Evolutionary conservation across 2,329 filamentous ascomycete genomes (phyloP), one percentile per base, ranked within the genome.

Genomic region (Sporothrix curviconia): DNA sequence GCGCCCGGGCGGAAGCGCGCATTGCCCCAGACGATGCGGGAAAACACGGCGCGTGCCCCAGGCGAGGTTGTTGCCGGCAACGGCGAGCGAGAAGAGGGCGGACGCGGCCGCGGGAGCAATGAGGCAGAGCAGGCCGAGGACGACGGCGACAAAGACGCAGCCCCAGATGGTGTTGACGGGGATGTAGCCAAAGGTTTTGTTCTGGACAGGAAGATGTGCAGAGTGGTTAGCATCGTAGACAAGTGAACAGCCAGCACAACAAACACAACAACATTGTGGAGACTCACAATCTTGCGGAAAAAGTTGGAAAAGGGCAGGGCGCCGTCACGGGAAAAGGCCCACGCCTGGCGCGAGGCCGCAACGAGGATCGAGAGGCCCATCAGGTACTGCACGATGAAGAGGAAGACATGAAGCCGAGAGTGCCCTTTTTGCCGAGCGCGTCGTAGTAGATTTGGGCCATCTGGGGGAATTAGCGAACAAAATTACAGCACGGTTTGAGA

Each of bases 321-420:
- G 2, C 80, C 81, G 63, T 85, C 82, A 24, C 82, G 76, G 8
- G 79, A 80, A 65, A 85, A 85, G 0, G 82, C 82, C 82, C 82
- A 86, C 30, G 74, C 76, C 68, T 85, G 82, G 6, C 83, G 76
- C 6, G 79, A 82, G 4, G 78, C 79, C 1, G 82, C 82, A 3
- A 84, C 77, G 3, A 81, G 69, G 55, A 83, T 77, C 30, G 76
- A 80, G 1, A 84, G 68, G 1, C 81, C 81, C 76, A 85, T 84
- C 22, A 84, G 71, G 66, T 82, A 85, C 64, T 85, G 82, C 3
- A 83, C 80, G 50, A 83, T 76, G 64, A 83, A 81, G 19, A 84
- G 68, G 0, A 84, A 71, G 74, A 72, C 77, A 84, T 84, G 56
- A 85, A 73, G 0, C 75, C 81, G 7, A 85, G 66, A 0, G 82